Evolutionary conservation across 768 basidiomycete genomes (phyloP), one percentile per base, ranked within the genome.

Genomic region (Cystofilobasidium ferigula): DNA sequence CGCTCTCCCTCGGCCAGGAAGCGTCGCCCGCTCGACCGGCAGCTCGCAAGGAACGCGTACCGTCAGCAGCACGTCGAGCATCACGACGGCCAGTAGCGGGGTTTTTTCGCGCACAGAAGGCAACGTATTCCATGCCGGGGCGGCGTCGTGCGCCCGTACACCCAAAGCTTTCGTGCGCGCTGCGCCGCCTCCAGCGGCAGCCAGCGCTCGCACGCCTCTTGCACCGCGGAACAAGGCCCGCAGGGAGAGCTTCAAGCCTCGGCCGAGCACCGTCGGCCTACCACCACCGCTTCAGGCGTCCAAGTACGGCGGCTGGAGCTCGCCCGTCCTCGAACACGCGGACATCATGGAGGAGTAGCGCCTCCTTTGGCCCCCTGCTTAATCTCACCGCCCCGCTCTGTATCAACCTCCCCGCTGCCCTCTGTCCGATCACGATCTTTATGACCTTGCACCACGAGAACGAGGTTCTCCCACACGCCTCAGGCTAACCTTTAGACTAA

Each of bases 231-330:
- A 60, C n/a, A 65, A 57, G 40, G 56, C 64, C 45, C 76, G 80
- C 67, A 80, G 85, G 69, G 88, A 90, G 77, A 90, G 88, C 75
- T 91, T 90, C 75, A 87, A 83, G 73, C 89, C 89, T 13, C 79
- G 89, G 40, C 82, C 87, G 48, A 89, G 88, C 71, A 75, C 84
- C 24, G 88, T 24, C 20, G 18, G 28, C 7, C 30, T 32, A 14
- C 51, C 51, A 7, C 51, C 51, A 4, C 51, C 51, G 51, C 30
- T 54, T 4, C 28, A 54, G 51, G 28, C 30, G 14, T 28, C 51
- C 28, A 54, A 54, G 28, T 54, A 54, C 51, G 51, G 51, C 51
- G 51, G 51, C 6, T 54, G 51, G 51, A 32, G 28, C 20, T 54
- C 51, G 51, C 51, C 51, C 7, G 51, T 54, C 4, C 14, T 30